A percentile compares a stretch with the other conserved stretches of the same genome.
phyloP scores from a whole-genome alignment of 225 moss, liverwort and hornwort species.

The Antitrichia curtipendula region DNA sequence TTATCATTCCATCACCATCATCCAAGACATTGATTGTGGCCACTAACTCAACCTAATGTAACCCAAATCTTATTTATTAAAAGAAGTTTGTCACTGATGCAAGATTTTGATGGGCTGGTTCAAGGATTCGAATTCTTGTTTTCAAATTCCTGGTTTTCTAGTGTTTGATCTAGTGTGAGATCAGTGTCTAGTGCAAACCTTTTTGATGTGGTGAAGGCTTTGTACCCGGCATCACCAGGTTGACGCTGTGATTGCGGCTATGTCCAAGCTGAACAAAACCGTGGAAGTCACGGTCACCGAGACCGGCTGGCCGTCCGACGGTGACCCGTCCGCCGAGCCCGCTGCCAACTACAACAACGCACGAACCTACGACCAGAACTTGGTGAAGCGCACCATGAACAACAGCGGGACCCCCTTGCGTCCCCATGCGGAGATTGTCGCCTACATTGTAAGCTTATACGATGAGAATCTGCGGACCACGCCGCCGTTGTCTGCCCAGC shows the following conservation, averaged over 20 bases:
- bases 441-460: constrained; percentile 53
- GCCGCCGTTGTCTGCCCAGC: constrained; percentile 14
- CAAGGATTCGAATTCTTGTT: neutral
- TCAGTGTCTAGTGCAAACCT: neutral
- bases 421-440: constrained; percentile 24
- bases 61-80: neutral
- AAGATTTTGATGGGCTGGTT: neutral
- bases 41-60: neutral
- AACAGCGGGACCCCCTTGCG: constrained; percentile 59
- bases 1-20: neutral
- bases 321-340: constrained; percentile 32
- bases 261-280: constrained; percentile 39
- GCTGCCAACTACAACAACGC: constrained; percentile 55
- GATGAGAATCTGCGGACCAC: constrained; percentile 29
- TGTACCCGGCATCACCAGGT: neutral
- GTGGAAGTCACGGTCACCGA: constrained; percentile 48
- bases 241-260: constrained; percentile 73
- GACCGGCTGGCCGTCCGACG: constrained; percentile 82
- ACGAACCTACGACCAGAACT: constrained; percentile 51
- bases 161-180: neutral
- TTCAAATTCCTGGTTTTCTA: neutral
- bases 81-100: neutral
- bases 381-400: constrained; percentile 39
- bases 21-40: neutral
- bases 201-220: neutral